phyloP scores from a whole-genome alignment of 202 grass and related monocot genomes.

The Dendrocalamus latiflorus region DNA sequence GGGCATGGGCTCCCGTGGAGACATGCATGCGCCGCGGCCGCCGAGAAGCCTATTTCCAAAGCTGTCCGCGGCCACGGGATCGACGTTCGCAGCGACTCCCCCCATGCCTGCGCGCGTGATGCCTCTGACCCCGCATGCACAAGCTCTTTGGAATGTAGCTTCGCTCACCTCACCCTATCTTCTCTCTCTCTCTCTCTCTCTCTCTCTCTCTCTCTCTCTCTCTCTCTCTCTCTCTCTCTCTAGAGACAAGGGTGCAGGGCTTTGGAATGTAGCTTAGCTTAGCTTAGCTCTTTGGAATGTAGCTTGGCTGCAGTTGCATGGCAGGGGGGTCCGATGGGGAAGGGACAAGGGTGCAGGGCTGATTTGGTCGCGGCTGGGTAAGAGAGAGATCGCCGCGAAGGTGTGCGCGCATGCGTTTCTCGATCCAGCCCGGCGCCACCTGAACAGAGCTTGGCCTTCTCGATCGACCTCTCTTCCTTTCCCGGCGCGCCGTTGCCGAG shows the following conservation, averaged over 20 bases:
- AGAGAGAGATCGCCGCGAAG: not conserved
- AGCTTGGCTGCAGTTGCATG: not conserved
- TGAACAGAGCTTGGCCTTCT: not conserved
- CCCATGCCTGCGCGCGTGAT: too few relatives aligned
- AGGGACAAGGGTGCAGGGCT: conserved; percentile 16
- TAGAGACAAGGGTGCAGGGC: too few relatives aligned
- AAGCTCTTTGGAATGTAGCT: not conserved
- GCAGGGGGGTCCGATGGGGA: not conserved
- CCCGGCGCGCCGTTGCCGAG: conserved; percentile 17
- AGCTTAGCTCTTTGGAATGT: too few relatives aligned
- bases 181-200: too few relatives aligned
- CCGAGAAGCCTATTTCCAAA: not conserved
- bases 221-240: not conserved
- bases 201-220: not conserved
- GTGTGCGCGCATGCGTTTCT: not conserved
- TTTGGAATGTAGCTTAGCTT: too few relatives aligned
- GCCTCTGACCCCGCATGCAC: not conserved
- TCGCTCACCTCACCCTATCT: too few relatives aligned
- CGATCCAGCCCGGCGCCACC: not conserved
- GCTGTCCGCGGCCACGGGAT: not conserved
- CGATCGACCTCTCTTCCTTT: not conserved
- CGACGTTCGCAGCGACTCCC: too few relatives aligned
- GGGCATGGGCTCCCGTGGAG: too few relatives aligned
- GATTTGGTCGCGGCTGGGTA: not conserved
- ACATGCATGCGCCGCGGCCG: not conserved